Conservation (phyloP, 1,139 yeast genomes). For the Nadsonia starkeyi-henricii region DNA sequence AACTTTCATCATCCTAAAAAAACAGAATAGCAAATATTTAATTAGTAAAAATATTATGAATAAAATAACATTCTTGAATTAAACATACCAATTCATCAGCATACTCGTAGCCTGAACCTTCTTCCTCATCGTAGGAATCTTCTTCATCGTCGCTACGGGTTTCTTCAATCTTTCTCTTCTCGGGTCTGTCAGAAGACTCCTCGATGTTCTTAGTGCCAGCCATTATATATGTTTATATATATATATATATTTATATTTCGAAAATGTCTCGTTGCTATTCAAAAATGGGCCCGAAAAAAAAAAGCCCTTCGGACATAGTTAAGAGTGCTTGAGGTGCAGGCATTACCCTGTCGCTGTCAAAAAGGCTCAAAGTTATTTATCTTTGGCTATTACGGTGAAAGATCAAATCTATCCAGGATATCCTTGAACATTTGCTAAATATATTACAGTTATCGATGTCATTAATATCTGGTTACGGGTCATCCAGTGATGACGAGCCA, state of each 20-base stretch:
- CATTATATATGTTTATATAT: too few species aligned
- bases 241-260: too few species aligned
- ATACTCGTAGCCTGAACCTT: neutral
- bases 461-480: neutral
- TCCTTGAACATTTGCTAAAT: too few species aligned
- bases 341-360: too few species aligned
- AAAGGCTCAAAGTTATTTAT: too few species aligned
- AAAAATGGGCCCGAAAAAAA: too few species aligned
- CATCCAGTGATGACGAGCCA: neutral
- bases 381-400: too few species aligned
- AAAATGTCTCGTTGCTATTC: too few species aligned
- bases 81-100: neutral
- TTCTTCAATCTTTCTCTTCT: neutral
- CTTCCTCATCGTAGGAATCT: neutral
- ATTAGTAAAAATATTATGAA: neutral
- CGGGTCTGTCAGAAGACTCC: neutral
- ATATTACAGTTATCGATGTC: neutral
- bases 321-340: too few species aligned
- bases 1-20: slow-evolving; percentile 1
- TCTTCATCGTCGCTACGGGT: neutral
- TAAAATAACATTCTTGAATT: neutral
- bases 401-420: too few species aligned
- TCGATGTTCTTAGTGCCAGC: too few species aligned
- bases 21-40: neutral
- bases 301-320: too few species aligned